Percentiles rank a stretch among this genome's conserved stretches.
These are phyloP conservation scores for Yamadazyma siamensis DNA, from an alignment of 1,139 yeast genomes.

Conservation along the genomic window DNA sequence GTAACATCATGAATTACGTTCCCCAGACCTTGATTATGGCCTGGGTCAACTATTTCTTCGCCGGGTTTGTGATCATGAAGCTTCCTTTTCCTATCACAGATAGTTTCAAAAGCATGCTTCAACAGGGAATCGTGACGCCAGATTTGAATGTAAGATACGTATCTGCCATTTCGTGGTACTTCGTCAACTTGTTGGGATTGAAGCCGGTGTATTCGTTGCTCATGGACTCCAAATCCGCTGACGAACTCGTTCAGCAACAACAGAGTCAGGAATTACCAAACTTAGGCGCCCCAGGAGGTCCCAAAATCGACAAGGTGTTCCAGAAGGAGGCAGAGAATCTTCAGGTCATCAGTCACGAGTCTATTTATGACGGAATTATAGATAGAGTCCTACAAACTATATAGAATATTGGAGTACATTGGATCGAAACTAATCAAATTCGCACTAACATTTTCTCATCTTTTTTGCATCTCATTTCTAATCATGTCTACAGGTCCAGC, in stretches of 20 bases:
- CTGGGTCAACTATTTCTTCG: slow-evolving; percentile 92
- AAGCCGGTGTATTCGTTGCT: slow-evolving; percentile 75
- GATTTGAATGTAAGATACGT: slow-evolving; percentile 92
- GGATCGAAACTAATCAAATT: no score
- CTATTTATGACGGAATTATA: slow-evolving; percentile 60
- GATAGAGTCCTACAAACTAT: slow-evolving; percentile 43
- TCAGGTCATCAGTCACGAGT: slow-evolving; percentile 56
- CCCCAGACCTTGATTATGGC: slow-evolving; percentile 95
- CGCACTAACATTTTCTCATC: no score
- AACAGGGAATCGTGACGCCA: slow-evolving; percentile 78
- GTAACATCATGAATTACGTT: slow-evolving; percentile 75
- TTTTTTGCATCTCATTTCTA: slow-evolving; percentile 5
- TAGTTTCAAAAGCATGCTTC: slow-evolving; percentile 89
- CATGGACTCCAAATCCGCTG: slow-evolving; percentile 49
- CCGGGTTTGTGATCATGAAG: slow-evolving; percentile 78
- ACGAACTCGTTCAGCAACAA: slow-evolving; percentile 50
- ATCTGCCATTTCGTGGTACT: slow-evolving; percentile 97
- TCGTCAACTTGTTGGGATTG: slow-evolving; percentile 82
- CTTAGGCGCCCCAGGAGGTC: slow-evolving; percentile 55
- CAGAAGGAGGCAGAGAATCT: slow-evolving; percentile 73
- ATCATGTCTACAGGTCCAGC: slow-evolving; percentile 39
- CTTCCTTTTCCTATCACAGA: slow-evolving; percentile 69
- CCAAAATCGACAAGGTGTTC: slow-evolving; percentile 60
- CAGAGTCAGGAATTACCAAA: slow-evolving; percentile 38
- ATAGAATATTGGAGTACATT: no score